Base-by-base conservation (phyloP, 768 basidiomycete species). In the Sarcomyxa edulis region DNA sequence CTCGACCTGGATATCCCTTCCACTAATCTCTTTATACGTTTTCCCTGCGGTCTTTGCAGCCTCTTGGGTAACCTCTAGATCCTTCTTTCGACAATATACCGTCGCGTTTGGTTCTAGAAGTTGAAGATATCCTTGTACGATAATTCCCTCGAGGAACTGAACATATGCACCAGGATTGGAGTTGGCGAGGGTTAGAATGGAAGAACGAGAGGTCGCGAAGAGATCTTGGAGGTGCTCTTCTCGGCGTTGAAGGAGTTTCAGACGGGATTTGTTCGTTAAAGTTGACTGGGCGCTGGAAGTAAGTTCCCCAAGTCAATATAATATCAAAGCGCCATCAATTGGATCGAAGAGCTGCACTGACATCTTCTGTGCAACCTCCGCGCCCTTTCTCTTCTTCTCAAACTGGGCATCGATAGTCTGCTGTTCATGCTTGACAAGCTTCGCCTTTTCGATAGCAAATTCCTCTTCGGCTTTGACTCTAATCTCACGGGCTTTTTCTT, bases 391-490 rank as follows among this genome's bases (percentile, higher is more conserved):
- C 68, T 91, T 97, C 81, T 96, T 95, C 64, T 97, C 95, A 56
- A 82, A 92, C 47, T 84, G 82, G 6, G 86, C 81, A 56, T 99
- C 96, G 55, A 99, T 96, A 10, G 92, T 82, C 46, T 88, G 82
- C 44, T 92, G 84, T 61, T 99, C 95, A 59, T 94, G 90, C 59
- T 93, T 91, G 18, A 99, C 95, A 42, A 98, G 84, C 64, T 91
- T 96, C 35, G 94, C 95, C 78, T 99, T 99, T 61, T 99, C 96
- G 49, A 99, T 98, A 14, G 95, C 87, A 56, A 98, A 98, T 66
- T 99, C 95, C 60, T 98, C 94, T 46, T 99, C 93, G 0, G 96
- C 95, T 62, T 99, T 99, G 44, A 97, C 91, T 47, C 76, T 84
- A 45, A 99, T 93, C 65, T 99, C 96, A 6, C 96, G 72, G 1